Base-by-base conservation (phyloP, 1,284 basidiomycete genomes). In the Heimioporus retisporus region DNA sequence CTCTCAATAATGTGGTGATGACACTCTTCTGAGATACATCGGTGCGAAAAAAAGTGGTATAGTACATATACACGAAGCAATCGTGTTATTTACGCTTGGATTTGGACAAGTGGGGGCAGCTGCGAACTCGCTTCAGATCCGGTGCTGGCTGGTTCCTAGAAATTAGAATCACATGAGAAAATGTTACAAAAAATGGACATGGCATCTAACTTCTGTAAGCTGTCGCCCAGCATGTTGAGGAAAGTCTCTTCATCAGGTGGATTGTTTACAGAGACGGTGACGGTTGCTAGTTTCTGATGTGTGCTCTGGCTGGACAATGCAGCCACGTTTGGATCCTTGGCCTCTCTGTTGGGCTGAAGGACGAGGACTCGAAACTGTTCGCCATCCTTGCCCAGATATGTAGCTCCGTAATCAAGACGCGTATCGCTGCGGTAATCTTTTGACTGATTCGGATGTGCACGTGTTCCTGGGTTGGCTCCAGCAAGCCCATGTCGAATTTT, bases 371-470 rank as follows among this genome's bases (percentile, higher is more conserved):
- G 59, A 31, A 35, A 50, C 16, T 13, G 46, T 8, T 10, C 15
- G 31, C 58, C 58, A 19, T 56, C 55, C 14, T 15, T 28, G 23
- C 23, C 7, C 6, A 23, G 21, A 18, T n/a, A 56, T 18, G 23
- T 16, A 11, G 8, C 18, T 23, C 55, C 59, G 21, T 25, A 60
- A 25, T 60, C 59, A 42, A 56, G 40, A 25, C 55, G 55, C 14
- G 40, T 23, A 56, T 42, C 40, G 55, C 23, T 56, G 6, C 31
- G 40, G 4, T 10, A 40, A 25, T 60, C 59, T 23, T 53, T 60
- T 10, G 59, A 53, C 16, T 42, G 31, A 18, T 60, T 53, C 15
- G 59, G 59, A 48, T 50, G 53, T 19, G 59, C 59, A 8, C 59
- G 59, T 14, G 35, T 23, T 25, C 58, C 58, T n/a, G 28, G 18